Evolutionary conservation across 1,139 yeast genomes (phyloP).

Genomic region (Yamadazyma songkhlaensis): DNA sequence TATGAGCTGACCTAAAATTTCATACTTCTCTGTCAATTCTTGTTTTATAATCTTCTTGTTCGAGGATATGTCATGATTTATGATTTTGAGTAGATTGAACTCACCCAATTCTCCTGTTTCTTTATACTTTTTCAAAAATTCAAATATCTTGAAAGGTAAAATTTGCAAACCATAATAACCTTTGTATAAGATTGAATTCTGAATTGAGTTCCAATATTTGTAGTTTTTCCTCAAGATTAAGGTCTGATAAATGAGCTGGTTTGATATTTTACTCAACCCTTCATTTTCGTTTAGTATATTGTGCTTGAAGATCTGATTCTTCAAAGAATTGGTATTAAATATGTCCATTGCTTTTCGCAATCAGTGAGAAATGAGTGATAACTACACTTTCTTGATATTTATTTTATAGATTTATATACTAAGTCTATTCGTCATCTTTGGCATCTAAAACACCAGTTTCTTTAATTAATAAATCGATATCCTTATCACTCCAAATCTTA

Average conservation of each 20-base stretch:
- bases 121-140: constrained; percentile 11
- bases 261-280: constrained; percentile 28
- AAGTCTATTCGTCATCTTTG: constrained; percentile 22
- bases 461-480: constrained; percentile 71
- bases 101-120: constrained; percentile 2
- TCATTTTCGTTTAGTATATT: constrained; percentile 19
- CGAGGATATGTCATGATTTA: constrained; percentile 21
- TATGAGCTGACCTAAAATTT: constrained; percentile 22
- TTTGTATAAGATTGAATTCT: constrained; percentile 24
- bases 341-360: constrained; percentile 8
- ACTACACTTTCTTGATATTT: too few species aligned
- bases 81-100: constrained; percentile 17
- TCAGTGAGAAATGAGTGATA: background rate
- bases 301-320: constrained; percentile 12
- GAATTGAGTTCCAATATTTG: constrained; percentile 35
- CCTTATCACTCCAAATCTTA: constrained; percentile 76
- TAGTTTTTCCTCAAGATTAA: constrained; percentile 32
- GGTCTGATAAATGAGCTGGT: constrained; percentile 34
- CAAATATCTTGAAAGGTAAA: constrained; percentile 24
- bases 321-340: constrained; percentile 9
- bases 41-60: constrained; percentile 19
- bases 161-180: constrained; percentile 34
- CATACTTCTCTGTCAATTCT: constrained; percentile 20
- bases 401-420: background rate
- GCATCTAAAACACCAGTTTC: constrained; percentile 66